Base-by-base conservation (phyloP, 805 yeast genomes). In the Ogataea haglerorum region DNA sequence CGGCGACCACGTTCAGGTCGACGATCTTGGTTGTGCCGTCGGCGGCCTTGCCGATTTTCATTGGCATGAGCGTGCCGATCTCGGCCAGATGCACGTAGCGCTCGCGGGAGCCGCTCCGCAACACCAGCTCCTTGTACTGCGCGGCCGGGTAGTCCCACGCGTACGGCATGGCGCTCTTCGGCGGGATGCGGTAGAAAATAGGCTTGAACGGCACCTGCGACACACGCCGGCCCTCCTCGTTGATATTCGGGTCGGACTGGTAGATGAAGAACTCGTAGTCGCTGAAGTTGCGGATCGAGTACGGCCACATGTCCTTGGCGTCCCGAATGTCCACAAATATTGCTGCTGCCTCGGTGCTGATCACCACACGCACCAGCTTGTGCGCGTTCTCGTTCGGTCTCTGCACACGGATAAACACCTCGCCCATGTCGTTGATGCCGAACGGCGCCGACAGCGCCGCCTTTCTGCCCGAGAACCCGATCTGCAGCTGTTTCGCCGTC, bases 141-240 rank as follows among this genome's bases (percentile, higher is more conserved):
- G 96, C 97, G 38, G 95, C 88, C 1, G 99, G 99, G 63, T 76
- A 93, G 60, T 93, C 99, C 90, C 96, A 93, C 0, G 99, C 87
- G 60, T 93, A 93, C 0, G 98, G 96, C 98, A 93, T 93, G 2
- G 88, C 95, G 63, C 96, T 85, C 54, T 78, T 79, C 1, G 95
- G 80, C 0, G 98, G 97, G 10, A 95, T 72, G 33, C 78, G 75
- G 59, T 91, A 93, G 54, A 73, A 79, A 9, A 88, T 72, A 0
- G 97, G 96, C 47, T 78, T 80, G 63, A 83, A 90, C 10, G 74
- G 72, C 3, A 70, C 68, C 34, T 74, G 80, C 1, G 67, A 72
- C 9, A 70, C 63, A 38, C 73, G 73, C 14, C 80, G 82, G 38
- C 85, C 87, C 43, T 77, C 82, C 43, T 80, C 85, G 43, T 76